Evolutionary conservation across 2,329 filamentous ascomycete species (phyloP).

Genomic region (Neofusicoccum kwambonambiense): DNA sequence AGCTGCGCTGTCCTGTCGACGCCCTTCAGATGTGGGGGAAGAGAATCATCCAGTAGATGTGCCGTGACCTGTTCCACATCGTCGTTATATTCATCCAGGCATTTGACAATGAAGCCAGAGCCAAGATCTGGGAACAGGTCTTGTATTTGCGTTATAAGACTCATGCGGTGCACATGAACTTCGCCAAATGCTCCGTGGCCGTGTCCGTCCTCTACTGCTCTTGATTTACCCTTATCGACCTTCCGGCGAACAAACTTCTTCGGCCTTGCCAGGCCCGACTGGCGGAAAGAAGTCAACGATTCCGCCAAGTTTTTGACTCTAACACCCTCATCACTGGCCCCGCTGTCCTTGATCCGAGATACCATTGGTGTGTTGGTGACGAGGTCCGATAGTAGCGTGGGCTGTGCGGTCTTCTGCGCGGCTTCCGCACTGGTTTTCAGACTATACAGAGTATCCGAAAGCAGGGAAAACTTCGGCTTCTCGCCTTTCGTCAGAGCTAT

Average conservation of each 20-base stretch:
- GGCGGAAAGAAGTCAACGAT: slow-evolving; percentile 59
- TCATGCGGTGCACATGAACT: slow-evolving; percentile 78
- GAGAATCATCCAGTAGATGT: slow-evolving; percentile 74
- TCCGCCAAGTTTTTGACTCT: slow-evolving; percentile 62
- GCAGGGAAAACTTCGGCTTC: slow-evolving; percentile 68
- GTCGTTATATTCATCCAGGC: slow-evolving; percentile 77
- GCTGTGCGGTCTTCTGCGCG: slow-evolving; percentile 46
- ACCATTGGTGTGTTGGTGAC: slow-evolving; percentile 78
- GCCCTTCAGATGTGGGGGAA: slow-evolving; percentile 66
- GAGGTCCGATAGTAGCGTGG: slow-evolving; percentile 75
- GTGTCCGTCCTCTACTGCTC: slow-evolving; percentile 33
- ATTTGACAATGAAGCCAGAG: slow-evolving; percentile 73
- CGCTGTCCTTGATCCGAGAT: slow-evolving; percentile 57
- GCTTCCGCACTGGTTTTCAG: slow-evolving; percentile 70
- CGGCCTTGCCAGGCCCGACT: slow-evolving; percentile 52
- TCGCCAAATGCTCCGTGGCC: slow-evolving; percentile 42
- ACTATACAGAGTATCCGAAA: slow-evolving; percentile 81
- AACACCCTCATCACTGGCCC: slow-evolving; percentile 49
- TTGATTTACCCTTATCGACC: slow-evolving; percentile 65
- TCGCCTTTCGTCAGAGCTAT: slow-evolving; percentile 66
- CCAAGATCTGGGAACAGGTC: slow-evolving; percentile 89
- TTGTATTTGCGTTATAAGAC: slow-evolving; percentile 83
- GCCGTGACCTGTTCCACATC: slow-evolving; percentile 77
- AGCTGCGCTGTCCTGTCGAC: slow-evolving; percentile 65
- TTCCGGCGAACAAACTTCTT: slow-evolving; percentile 56